Base-by-base conservation (phyloP, 2,329 filamentous ascomycete species). In the Neofusicoccum laricinum region DNA sequence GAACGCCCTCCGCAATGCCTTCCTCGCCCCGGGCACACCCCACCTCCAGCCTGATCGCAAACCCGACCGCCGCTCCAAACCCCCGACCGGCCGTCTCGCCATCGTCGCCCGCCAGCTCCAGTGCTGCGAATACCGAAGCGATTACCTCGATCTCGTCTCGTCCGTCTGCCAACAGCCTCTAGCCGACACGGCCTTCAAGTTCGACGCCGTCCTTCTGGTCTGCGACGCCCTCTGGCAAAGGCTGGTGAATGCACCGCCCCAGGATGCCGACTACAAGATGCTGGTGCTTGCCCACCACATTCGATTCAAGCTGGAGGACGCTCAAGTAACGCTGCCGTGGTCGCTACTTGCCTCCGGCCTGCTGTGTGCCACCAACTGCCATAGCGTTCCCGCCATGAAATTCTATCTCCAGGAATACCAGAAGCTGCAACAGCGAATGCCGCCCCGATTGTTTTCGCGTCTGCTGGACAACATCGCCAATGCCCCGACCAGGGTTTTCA, bases 251-350 rank as follows among this genome's bases (percentile, higher is more conserved):
- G 14, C 2, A 14, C 34, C 21, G 6, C 2, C 11, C 15, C 4
- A 4, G 7, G 2, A 34, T 10, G n/a, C 41, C 30, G 30, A 36
- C 30, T 1, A 15, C 3, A 46, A 21, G 3, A 46, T 59, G 55
- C 41, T 59, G n/a, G 4, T 10, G 10, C 30, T 59, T 12, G 55
- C 25, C 25, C n/a, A 59, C 25, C 40, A 36, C 12, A 59, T 59
- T n/a, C 55, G 55, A n/a, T 59, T 32, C 55, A 59, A 46, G 55
- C 10, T 59, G 41, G 55, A 59, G 11, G 55, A 59, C 11, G 25
- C 41, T 6, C 2, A 30, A 2, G 17, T 55, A 14, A 17, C 12
- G 1, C 19, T 63, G 17, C 61, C 61, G 3, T n/a, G 25, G 2
- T 19, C 30, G 11, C 49, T 63, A 4, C 3, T 63, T n/a, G 17